Conservation (phyloP, 306 rosid species). For the Inga laurina region DNA sequence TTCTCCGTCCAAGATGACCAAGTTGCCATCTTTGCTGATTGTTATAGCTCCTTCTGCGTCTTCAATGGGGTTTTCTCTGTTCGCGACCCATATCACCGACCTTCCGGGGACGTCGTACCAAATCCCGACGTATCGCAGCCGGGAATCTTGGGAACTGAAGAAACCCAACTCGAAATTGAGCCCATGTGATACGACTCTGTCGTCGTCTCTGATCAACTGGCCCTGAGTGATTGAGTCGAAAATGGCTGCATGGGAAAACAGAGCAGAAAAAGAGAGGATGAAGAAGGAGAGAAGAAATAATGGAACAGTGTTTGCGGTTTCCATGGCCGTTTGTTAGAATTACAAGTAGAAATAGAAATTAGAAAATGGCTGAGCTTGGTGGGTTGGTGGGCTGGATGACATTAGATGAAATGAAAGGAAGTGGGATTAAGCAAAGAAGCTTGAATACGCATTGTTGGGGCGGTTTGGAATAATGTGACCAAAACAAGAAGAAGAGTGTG, state of each 20-base stretch:
- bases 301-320: constrained; percentile 15
- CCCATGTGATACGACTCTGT: constrained; percentile 37
- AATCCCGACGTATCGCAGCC: constrained; percentile 65
- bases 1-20: constrained; percentile 48
- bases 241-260: constrained; percentile 41
- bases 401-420: neutral
- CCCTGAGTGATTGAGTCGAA: constrained; percentile 36
- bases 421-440: neutral
- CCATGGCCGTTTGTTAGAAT: constrained; percentile 22
- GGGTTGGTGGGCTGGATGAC: constrained; percentile 1
- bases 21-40: constrained; percentile 49
- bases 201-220: constrained; percentile 36
- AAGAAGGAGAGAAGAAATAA: neutral
- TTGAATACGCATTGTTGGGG: neutral
- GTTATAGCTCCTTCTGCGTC: constrained; percentile 47
- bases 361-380: neutral
- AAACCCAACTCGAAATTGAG: constrained; percentile 63
- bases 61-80: constrained; percentile 56
- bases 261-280: constrained; percentile 25
- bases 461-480: neutral
- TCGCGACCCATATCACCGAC: constrained; percentile 64
- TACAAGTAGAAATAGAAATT: neutral
- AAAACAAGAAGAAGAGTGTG: too few relatives aligned
- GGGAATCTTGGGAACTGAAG: constrained; percentile 47
- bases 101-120: constrained; percentile 51